phyloP scores from a whole-genome alignment of 768 basidiomycete species.

The Lactarius evosmus region DNA sequence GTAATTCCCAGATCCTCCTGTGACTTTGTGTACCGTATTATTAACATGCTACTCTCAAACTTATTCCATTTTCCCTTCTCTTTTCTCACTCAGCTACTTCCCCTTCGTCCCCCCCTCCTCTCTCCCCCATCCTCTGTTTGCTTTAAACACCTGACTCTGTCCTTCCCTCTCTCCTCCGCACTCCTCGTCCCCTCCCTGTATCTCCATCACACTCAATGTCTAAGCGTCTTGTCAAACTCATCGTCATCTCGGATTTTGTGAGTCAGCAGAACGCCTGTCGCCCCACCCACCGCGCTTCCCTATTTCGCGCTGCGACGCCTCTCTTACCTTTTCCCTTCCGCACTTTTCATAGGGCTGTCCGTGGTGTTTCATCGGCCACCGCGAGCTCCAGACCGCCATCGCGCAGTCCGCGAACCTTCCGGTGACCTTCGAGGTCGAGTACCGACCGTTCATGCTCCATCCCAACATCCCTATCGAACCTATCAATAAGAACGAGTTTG shows the following conservation, averaged over 20 bases:
- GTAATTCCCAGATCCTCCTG: slow-evolving; percentile 22
- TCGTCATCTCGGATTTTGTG: slow-evolving; percentile 37
- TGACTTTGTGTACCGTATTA: slow-evolving; percentile 18
- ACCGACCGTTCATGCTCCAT: slow-evolving; percentile 47
- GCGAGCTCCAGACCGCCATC: slow-evolving; percentile 41
- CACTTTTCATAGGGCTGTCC: slow-evolving; percentile 35
- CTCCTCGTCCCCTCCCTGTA: background rate
- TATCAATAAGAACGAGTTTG: slow-evolving; percentile 33
- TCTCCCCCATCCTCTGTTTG: slow-evolving; percentile 3
- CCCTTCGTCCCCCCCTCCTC: slow-evolving; percentile 1
- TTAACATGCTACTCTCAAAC: slow-evolving; percentile 22
- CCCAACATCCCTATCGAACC: slow-evolving; percentile 36
- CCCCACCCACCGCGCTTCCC: background rate
- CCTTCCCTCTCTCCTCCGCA: background rate
- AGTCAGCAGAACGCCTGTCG: slow-evolving; percentile 26
- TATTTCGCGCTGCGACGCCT: background rate
- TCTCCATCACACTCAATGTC: slow-evolving; percentile 19
- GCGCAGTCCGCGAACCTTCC: slow-evolving; percentile 35
- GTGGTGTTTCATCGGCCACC: slow-evolving; percentile 44
- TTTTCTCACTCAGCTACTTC: slow-evolving; percentile 18
- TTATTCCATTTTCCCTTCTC: slow-evolving; percentile 6
- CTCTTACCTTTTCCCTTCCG: slow-evolving; percentile 11
- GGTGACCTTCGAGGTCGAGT: slow-evolving; percentile 41
- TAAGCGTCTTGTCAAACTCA: slow-evolving; percentile 27
- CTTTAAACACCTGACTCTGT: background rate